phyloP scores from a whole-genome alignment of 169 alveolate genomes.

The Cryptosporidium ryanae region DNA sequence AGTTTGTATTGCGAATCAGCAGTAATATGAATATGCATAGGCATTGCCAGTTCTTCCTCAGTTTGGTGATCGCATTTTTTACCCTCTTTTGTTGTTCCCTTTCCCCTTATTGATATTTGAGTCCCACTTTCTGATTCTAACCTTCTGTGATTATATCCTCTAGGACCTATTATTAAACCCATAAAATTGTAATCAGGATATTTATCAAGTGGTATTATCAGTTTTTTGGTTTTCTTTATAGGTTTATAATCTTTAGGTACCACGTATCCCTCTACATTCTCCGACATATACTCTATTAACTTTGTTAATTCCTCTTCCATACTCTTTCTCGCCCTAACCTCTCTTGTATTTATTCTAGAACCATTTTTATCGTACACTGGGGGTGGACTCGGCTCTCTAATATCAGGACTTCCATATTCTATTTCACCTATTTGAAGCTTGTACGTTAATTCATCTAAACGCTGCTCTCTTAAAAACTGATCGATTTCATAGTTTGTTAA shows the following conservation, averaged over 20 bases:
- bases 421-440: constrained; percentile 86
- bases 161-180: constrained; percentile 94
- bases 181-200: constrained; percentile 93
- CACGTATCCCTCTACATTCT: constrained; percentile 86
- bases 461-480: constrained; percentile 90
- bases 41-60: constrained; percentile 89
- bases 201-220: constrained; percentile 89
- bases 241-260: constrained; percentile 91
- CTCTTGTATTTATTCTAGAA: constrained; percentile 90
- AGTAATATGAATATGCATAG: constrained; percentile 87
- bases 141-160: constrained; percentile 94
- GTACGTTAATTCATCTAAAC: constrained; percentile 88
- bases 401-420: constrained; percentile 91
- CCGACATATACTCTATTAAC: constrained; percentile 87
- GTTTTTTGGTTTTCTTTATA: constrained; percentile 85
- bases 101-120: constrained; percentile 89
- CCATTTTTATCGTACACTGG: constrained; percentile 91
- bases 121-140: constrained; percentile 92
- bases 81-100: constrained; percentile 91
- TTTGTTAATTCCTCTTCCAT: constrained; percentile 89
- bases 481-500: constrained; percentile 87
- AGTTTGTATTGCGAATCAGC: constrained; percentile 80
- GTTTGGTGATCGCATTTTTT: constrained; percentile 89
- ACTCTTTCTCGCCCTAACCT: constrained; percentile 86
- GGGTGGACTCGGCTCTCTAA: constrained; percentile 92